These are phyloP conservation scores for Chrysoporthe puriensis DNA, from an alignment of 2,329 filamentous ascomycete genomes.

Conservation along the genomic window DNA sequence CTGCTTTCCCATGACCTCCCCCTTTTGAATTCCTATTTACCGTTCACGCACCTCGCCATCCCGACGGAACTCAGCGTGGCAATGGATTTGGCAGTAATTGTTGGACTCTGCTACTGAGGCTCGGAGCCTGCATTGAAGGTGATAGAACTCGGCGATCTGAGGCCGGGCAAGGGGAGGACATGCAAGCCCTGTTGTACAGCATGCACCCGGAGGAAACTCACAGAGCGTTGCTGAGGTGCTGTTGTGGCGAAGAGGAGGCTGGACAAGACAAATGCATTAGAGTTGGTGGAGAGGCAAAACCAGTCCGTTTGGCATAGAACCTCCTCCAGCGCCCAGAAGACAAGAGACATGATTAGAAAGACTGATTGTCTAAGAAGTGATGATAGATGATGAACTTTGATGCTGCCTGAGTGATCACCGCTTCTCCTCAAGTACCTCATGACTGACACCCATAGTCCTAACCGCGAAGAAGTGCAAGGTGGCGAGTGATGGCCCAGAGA, in stretches of 20 bases:
- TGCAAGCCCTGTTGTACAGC: not conserved
- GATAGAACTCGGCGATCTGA: not conserved
- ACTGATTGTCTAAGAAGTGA: not conserved
- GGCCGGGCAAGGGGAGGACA: slow-evolving; percentile 1
- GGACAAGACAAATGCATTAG: slow-evolving; percentile 29
- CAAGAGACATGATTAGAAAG: slow-evolving; percentile 31
- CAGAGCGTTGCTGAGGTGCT: slow-evolving; percentile 2
- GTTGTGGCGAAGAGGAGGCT: slow-evolving; percentile 6
- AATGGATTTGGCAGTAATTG: slow-evolving; percentile 12
- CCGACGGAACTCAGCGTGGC: slow-evolving; percentile 16
- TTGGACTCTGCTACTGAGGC: slow-evolving; percentile 7
- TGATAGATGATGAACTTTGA: not conserved
- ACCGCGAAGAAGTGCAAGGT: not conserved
- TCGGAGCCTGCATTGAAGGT: not conserved
- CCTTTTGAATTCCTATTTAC: slow-evolving; percentile 4
- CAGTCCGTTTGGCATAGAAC: slow-evolving; percentile 31
- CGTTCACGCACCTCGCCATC: not conserved
- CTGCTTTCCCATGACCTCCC: slow-evolving; percentile 10
- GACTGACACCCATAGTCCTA: not conserved
- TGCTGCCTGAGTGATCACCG: not conserved
- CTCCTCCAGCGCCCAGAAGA: slow-evolving; percentile 26
- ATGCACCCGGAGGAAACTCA: slow-evolving; percentile 7
- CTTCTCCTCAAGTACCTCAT: not conserved
- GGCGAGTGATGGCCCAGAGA: no score
- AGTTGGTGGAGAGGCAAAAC: slow-evolving; percentile 25